phyloP scores from a whole-genome alignment of 495 filamentous ascomycete genomes.

The Sabuloglossum arenarium region DNA sequence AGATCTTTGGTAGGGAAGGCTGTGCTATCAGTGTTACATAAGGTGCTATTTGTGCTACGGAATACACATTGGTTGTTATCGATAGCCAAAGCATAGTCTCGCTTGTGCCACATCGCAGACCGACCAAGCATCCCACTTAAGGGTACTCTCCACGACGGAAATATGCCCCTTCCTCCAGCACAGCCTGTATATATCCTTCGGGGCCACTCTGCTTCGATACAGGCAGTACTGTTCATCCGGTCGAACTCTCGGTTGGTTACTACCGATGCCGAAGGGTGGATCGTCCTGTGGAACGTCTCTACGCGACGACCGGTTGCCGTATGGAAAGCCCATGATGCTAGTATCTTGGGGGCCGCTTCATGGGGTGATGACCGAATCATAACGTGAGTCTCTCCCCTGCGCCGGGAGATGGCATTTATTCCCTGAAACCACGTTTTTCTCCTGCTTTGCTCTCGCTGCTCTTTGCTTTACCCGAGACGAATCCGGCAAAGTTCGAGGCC shows the following conservation, averaged over 20 bases:
- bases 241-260: conserved; percentile 59
- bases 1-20: no score
- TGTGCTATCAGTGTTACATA: no score
- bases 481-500: neutral
- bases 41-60: no score
- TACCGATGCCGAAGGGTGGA: conserved; percentile 78
- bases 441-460: conserved; percentile 1
- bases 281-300: conserved; percentile 67
- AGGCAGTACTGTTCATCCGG: conserved; percentile 52
- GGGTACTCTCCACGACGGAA: neutral
- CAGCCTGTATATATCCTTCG: conserved; percentile 73
- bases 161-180: conserved; percentile 24
- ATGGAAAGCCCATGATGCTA: conserved; percentile 68
- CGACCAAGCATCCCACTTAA: neutral
- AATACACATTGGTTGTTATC: no score
- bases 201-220: conserved; percentile 66
- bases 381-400: conserved; percentile 42
- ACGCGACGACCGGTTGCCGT: conserved; percentile 66
- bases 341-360: conserved; percentile 51
- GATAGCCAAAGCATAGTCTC: neutral
- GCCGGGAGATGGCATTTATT: neutral
- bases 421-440: neutral
- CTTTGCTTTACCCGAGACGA: no score
- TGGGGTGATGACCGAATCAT: conserved; percentile 44
- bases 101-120: no score